Conservation (phyloP, 2,329 filamentous ascomycete species). For the Basipetospora chlamydospora region DNA sequence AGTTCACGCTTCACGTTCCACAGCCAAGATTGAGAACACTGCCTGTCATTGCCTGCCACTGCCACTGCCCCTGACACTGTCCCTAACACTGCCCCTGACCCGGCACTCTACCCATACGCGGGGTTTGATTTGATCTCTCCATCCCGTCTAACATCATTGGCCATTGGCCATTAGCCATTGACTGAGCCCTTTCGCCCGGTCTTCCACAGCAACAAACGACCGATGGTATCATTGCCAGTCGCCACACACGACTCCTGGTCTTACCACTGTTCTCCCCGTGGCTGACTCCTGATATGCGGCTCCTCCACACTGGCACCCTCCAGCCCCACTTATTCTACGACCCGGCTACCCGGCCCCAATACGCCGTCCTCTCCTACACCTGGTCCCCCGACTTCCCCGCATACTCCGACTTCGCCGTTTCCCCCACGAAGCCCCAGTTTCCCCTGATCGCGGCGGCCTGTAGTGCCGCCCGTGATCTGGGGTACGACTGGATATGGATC, state of each 20-base stretch:
- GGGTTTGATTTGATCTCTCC: no score
- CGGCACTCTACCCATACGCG: no score
- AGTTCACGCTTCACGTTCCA: no score
- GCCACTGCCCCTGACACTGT: background rate
- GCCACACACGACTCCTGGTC: background rate
- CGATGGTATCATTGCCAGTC: background rate
- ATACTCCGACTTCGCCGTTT: slow-evolving; percentile 10
- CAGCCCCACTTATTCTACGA: slow-evolving; percentile 12
- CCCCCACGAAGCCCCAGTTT: slow-evolving; percentile 5
- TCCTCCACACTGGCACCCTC: slow-evolving; percentile 12
- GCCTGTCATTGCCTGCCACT: background rate
- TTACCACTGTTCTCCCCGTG: background rate
- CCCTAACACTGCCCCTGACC: background rate
- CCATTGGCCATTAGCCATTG: background rate
- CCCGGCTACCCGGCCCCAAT: slow-evolving; percentile 10
- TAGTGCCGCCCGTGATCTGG: slow-evolving; percentile 9
- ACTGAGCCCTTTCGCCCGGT: background rate
- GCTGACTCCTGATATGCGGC: slow-evolving; percentile 11
- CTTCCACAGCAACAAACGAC: background rate
- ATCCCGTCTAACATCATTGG: background rate
- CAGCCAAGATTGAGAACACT: no score
- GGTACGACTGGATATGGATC: slow-evolving; percentile 14
- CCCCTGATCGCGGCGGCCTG: slow-evolving; percentile 11
- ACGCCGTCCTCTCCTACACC: slow-evolving; percentile 18
- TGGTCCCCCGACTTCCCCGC: slow-evolving; percentile 15